Evolutionary conservation across 768 basidiomycete species (phyloP), one percentile per base, ranked within the genome.

Genomic region (Pholiota molesta): DNA sequence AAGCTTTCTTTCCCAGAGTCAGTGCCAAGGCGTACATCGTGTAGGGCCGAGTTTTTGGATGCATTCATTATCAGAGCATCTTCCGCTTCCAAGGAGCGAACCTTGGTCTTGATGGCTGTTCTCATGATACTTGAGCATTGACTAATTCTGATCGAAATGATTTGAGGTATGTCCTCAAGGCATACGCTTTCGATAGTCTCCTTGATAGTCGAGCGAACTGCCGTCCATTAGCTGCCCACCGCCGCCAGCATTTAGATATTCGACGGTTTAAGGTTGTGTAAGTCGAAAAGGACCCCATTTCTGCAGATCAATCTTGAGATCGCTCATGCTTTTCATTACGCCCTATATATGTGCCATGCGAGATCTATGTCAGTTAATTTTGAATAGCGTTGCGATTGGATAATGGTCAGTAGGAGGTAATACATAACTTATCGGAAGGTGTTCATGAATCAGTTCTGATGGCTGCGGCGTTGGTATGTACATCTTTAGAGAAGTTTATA

Each of bases 231-330:
- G 17, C 23, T 19, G 23, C 5, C 21, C 47, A 26, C 8, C 19
- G 6, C 11, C 14, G 10, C 26, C 26, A 26, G 26, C 26, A 26
- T 28, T 13, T 19, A 49, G 19, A 49, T 49, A 49, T 49, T 49
- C 14, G 8, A 23, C 3, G 47, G 47, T 49, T 37, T 14, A 14
- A 26, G 21, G 7, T 49, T 49, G 21, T 19, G 23, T 49, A 49
- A 49, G 23, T 49, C 47, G 47, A 49, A 49, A 49, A 2, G 47
- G 47, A 49, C 47, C 47, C 47, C 47, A 49, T 49, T 49, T 49
- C 21, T 11, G 8, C 23, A 49, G 47, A 49, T 49, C n/a, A 23
- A 49, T 49, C 47, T 49, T 19, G 5, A 49, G 47, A 49, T 21
- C 8, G 6, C 23, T 26, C n/a, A 31, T 31, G 31, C 31, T 31